These are phyloP conservation scores for Tetraselmis striata DNA, from an alignment of 139 green algal genomes.

Conservation along the genomic window DNA sequence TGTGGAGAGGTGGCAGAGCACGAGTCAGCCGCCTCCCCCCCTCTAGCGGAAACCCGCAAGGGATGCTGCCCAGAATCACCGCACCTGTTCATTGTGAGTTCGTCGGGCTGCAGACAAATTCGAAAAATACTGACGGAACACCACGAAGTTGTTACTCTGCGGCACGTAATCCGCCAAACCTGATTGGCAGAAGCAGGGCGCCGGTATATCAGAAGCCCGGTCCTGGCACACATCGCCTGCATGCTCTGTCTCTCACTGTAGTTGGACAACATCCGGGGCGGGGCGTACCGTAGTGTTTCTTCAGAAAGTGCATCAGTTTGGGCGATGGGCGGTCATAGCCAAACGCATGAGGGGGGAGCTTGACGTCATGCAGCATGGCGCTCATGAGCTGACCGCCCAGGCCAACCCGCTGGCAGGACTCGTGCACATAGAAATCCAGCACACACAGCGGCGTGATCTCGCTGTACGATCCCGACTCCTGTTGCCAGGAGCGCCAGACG, in stretches of 20 bases:
- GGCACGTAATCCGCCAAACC: slow-evolving; percentile 42
- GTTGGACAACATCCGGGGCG: no score
- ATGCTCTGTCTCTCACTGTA: no score
- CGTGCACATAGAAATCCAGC: slow-evolving; percentile 81
- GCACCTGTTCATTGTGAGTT: no score
- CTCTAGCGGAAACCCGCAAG: no score
- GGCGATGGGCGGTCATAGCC: slow-evolving; percentile 67
- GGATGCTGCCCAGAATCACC: no score
- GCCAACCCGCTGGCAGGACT: slow-evolving; percentile 59
- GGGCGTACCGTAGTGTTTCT: slow-evolving; percentile 61
- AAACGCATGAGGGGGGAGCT: slow-evolving; percentile 24
- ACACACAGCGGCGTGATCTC: slow-evolving; percentile 62
- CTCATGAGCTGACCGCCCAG: slow-evolving; percentile 61
- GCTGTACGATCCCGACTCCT: slow-evolving; percentile 22
- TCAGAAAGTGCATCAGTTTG: slow-evolving; percentile 64
- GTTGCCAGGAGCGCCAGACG: neutral
- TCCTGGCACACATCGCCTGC: no score
- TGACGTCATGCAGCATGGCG: slow-evolving; percentile 20
- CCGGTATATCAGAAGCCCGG: neutral
- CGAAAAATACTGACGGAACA: slow-evolving; percentile 24
- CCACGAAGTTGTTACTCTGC: slow-evolving; percentile 68
- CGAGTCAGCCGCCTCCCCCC: no score
- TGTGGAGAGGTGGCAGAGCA: no score
- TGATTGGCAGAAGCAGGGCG: slow-evolving; percentile 11
- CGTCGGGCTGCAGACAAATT: no score